Conservation (phyloP, 192 early-diverging fungal genomes). For the Coemansia sp. region DNA sequence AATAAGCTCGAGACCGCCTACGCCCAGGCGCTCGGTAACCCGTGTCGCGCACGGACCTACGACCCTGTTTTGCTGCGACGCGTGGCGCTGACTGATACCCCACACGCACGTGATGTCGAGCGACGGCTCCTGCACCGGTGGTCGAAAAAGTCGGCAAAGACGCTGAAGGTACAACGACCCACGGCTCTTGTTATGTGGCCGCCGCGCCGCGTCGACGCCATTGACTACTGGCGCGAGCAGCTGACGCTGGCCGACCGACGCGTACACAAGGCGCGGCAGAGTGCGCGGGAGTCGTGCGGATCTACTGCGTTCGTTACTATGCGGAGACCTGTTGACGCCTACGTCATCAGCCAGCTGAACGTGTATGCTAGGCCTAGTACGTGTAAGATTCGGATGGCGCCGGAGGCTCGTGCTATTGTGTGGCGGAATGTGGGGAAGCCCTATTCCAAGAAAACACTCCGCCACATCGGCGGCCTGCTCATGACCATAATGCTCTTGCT, state of each 20-base stretch:
- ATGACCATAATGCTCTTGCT: conserved; percentile 68
- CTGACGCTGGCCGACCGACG: conserved; percentile 61
- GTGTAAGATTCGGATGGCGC: conserved; percentile 65
- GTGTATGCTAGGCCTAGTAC: conserved; percentile 66
- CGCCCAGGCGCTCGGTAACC: conserved; percentile 68
- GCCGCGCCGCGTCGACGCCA: conserved; percentile 59
- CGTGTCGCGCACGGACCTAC: conserved; percentile 66
- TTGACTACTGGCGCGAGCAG: conserved; percentile 63
- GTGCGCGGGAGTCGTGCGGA: conserved; percentile 14
- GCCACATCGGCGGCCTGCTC: conserved; percentile 61
- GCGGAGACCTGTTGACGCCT: conserved; percentile 67
- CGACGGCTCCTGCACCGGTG: conserved; percentile 36
- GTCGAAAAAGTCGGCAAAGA: conserved; percentile 16
- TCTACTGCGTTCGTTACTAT: conserved; percentile 78
- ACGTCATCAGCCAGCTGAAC: conserved; percentile 67
- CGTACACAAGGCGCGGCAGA: conserved; percentile 41
- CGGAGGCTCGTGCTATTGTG: conserved; percentile 73
- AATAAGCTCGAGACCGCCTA: conserved; percentile 63
- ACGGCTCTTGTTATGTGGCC: background rate
- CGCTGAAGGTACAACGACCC: background rate
- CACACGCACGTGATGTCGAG: conserved; percentile 41
- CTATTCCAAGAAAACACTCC: conserved; percentile 60
- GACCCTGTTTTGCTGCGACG: conserved; percentile 59
- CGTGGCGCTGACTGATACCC: conserved; percentile 31
- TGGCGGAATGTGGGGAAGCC: conserved; percentile 72